Base-by-base conservation (phyloP, 1,284 basidiomycete genomes). In the Apiotrichum laibachii region DNA sequence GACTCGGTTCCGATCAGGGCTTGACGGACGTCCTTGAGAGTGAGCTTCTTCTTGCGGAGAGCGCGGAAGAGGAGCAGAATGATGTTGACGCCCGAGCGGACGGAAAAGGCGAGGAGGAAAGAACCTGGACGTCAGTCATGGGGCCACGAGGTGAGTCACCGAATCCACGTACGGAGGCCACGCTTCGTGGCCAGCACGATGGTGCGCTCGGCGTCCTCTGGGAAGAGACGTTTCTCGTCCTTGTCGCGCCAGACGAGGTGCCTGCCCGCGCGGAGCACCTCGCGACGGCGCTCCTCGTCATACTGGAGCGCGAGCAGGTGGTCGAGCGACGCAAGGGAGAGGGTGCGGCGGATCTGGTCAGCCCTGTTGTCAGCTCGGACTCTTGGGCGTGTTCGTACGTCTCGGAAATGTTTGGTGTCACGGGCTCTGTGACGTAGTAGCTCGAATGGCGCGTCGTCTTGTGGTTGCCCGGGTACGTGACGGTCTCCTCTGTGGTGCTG, bases 1-100 rank as follows among this genome's bases (percentile, higher is more conserved):
- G 89, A 86, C 69, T 93, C 91, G 48, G 80, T 67, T 0, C 90
- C 91, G 66, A 94, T 87, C 42, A 94, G 79, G 0, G 90, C 90
- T 75, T 84, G 86, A 1, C 86, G 83, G 48, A 94, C 81, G 31
- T 90, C 71, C 5, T 82, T 75, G 15, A 88, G 76, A 10, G 86
- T 83, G 56, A 81, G 70, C 63, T 81, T 71, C 55, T 40, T 64
- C 6, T 86, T 81, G 44, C 80, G 82, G 31, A 86, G 81, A 11
- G 88, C 83, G 31, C 59, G 81, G 59, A 92, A 84, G 16, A 90
- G 73, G 1, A 88, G 82, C 9, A 95, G 75, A 7, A 92, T 84
- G 12, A 92, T 71, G 70, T 91, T 93, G 42, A 96, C 82, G 31
- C 87, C 86, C 0, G 89, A 87, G 49, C 92, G 84, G 35, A 92